Conservation (phyloP, 2,329 filamentous ascomycete genomes). For the Phialophora expanda region DNA sequence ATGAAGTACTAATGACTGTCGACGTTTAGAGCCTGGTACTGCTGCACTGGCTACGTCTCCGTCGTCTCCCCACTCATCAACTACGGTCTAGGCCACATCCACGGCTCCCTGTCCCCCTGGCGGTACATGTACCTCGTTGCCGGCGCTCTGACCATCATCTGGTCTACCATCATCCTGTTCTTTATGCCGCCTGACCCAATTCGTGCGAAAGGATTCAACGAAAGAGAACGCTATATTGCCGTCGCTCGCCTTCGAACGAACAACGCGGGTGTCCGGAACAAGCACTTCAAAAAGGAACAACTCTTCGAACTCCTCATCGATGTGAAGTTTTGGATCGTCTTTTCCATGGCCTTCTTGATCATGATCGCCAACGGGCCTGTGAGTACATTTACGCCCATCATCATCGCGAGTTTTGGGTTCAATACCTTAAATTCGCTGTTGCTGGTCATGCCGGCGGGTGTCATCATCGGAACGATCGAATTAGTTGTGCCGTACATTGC, state of each 20-base stretch:
- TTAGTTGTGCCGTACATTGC: conserved; percentile 51
- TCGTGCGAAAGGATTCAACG: conserved; percentile 70
- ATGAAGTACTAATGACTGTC: not conserved
- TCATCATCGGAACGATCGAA: conserved; percentile 47
- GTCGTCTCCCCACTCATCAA: conserved; percentile 61
- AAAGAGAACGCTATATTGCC: conserved; percentile 66
- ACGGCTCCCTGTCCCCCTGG: conserved; percentile 63
- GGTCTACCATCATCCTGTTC: conserved; percentile 64
- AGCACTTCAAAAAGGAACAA: conserved; percentile 64
- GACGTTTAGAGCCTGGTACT: conserved; percentile 24
- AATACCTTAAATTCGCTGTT: conserved; percentile 68
- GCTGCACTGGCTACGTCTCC: conserved; percentile 52
- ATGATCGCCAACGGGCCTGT: conserved; percentile 71
- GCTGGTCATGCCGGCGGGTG: conserved; percentile 56
- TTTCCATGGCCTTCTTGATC: conserved; percentile 69
- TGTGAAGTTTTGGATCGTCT: conserved; percentile 67
- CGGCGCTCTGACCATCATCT: conserved; percentile 64
- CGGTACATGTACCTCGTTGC: conserved; percentile 73
- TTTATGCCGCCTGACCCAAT: conserved; percentile 69
- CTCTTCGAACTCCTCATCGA: conserved; percentile 63
- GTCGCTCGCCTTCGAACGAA: conserved; percentile 67
- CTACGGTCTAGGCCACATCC: conserved; percentile 70
- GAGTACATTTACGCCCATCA: conserved; percentile 71
- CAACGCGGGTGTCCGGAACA: conserved; percentile 68
- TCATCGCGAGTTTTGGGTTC: conserved; percentile 73